Evolutionary conservation across 805 yeast genomes (phyloP).

Genomic region (Lipomyces mesembrius): DNA sequence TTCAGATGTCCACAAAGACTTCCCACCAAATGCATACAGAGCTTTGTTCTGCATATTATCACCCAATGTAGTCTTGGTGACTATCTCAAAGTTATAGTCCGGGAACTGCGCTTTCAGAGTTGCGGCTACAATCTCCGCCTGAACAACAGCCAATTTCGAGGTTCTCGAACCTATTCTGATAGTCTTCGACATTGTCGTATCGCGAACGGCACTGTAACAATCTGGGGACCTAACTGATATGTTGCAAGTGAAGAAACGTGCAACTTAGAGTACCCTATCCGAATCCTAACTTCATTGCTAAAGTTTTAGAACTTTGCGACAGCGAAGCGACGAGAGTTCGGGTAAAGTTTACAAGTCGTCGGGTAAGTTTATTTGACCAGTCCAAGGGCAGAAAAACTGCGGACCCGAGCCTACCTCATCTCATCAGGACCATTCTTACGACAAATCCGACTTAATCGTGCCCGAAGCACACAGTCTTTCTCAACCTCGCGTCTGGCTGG

Average conservation of each 20-base stretch:
- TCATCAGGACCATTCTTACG: neutral
- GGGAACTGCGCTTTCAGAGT: conserved; percentile 65
- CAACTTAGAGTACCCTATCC: neutral
- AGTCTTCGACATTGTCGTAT: conserved; percentile 6
- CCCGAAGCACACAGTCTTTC: no score
- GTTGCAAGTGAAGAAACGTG: neutral
- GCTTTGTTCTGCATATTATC: conserved; percentile 87
- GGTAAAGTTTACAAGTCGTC: no score
- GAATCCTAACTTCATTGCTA: neutral
- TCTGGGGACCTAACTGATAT: neutral
- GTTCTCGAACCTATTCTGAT: conserved; percentile 78
- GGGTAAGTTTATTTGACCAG: neutral
- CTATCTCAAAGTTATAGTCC: conserved; percentile 68
- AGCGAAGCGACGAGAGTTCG: neutral
- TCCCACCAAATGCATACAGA: conserved; percentile 93
- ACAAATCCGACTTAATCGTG: no score
- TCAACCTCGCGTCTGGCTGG: no score
- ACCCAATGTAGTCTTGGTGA: conserved; percentile 84
- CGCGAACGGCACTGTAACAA: neutral
- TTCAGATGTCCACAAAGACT: conserved; percentile 95
- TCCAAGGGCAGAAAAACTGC: neutral
- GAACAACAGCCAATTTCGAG: conserved; percentile 84
- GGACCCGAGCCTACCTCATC: neutral
- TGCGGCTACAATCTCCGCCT: conserved; percentile 73
- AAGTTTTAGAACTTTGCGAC: no score